These are phyloP conservation scores for Mangifera indica DNA, from an alignment of 345 rosid genomes.

Conservation along the genomic window DNA sequence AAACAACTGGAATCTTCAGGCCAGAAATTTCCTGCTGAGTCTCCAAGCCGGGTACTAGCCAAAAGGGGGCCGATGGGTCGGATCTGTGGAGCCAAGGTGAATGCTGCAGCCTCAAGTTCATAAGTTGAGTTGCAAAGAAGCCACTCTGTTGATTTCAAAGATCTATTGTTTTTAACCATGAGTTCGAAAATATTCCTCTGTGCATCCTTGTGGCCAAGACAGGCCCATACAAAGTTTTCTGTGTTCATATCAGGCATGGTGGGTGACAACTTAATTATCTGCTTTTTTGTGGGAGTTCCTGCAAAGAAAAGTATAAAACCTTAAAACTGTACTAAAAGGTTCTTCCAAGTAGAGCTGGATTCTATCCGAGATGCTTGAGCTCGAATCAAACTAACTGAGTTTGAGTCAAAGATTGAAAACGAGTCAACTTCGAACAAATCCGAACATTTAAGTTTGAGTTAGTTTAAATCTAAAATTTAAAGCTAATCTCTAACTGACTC, in stretches of 20 bases:
- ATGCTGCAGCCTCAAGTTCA: neutral
- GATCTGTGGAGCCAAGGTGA: neutral
- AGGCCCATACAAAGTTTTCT: conserved; percentile 37
- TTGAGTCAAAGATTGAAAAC: too few relatives aligned
- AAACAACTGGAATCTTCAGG: neutral
- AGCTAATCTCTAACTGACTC: too few relatives aligned
- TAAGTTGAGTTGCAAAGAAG: conserved; percentile 3
- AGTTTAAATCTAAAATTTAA: too few relatives aligned
- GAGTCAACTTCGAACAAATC: too few relatives aligned
- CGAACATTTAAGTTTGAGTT: too few relatives aligned
- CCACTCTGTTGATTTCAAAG: neutral
- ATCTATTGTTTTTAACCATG: neutral
- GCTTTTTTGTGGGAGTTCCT: conserved; percentile 10
- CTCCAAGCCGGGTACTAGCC: neutral
- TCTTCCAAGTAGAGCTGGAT: neutral
- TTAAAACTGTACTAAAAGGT: neutral
- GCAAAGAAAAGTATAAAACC: neutral
- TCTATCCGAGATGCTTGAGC: too few relatives aligned
- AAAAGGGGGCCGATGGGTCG: neutral
- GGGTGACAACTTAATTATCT: conserved; percentile 12
- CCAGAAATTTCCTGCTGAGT: conserved; percentile 3
- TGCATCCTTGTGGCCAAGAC: conserved; percentile 14
- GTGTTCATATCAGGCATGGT: conserved; percentile 19
- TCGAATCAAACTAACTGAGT: too few relatives aligned
- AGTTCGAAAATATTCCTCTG: conserved; percentile 7